phyloP scores from a whole-genome alignment of 257 asterid species.

The Scutellaria minor region DNA sequence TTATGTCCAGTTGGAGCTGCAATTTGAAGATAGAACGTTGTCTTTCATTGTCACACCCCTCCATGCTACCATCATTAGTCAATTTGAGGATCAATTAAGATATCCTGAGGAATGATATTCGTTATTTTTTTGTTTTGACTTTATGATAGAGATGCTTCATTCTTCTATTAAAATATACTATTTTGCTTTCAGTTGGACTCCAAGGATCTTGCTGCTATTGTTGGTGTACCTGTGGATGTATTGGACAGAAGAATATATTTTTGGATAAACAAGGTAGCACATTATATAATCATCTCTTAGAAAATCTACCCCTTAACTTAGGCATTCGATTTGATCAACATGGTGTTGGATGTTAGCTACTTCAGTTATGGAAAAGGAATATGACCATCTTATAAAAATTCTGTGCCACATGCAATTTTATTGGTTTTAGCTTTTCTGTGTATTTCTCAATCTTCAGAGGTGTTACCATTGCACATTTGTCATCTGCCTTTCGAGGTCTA shows the following conservation, averaged over 20 bases:
- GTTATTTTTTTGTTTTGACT: neutral
- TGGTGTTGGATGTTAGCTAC: slow-evolving; percentile 24
- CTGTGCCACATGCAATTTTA: neutral
- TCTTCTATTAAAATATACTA: slow-evolving; percentile 3
- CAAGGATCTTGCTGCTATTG: slow-evolving; percentile 77
- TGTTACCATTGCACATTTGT: neutral
- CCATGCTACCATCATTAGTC: slow-evolving; percentile 89
- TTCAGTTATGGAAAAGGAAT: slow-evolving; percentile 10
- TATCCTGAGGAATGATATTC: slow-evolving; percentile 32
- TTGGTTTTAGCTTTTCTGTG: slow-evolving; percentile 1
- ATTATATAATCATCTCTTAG: slow-evolving; percentile 23
- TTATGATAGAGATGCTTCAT: slow-evolving; percentile 6
- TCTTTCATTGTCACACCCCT: slow-evolving; percentile 86
- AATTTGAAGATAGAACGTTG: slow-evolving; percentile 78
- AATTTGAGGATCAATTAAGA: slow-evolving; percentile 90
- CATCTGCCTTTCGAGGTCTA: neutral
- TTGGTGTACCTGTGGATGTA: slow-evolving; percentile 84
- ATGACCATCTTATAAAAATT: neutral
- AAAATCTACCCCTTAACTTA: neutral
- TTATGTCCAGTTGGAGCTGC: slow-evolving; percentile 80
- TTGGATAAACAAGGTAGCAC: slow-evolving; percentile 89
- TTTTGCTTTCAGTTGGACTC: slow-evolving; percentile 77
- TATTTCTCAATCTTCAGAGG: neutral
- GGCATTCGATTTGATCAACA: slow-evolving; percentile 9
- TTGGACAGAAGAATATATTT: slow-evolving; percentile 75